phyloP scores from a whole-genome alignment of 176 grass and related monocot genomes.

The Musa troglodytarum region DNA sequence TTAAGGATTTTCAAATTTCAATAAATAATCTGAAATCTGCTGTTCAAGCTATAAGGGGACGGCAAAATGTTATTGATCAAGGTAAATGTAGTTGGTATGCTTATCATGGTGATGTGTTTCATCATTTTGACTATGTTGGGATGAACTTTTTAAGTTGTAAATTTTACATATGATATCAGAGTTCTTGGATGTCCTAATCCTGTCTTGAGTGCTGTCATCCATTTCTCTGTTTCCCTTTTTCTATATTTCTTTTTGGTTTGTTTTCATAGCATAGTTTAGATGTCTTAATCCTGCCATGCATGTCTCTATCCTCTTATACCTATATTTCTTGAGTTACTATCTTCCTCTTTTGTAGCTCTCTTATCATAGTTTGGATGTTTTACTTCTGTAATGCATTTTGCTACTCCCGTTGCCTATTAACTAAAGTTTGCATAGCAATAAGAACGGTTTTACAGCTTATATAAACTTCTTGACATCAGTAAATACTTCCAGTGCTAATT shows the following conservation, averaged over 20 bases:
- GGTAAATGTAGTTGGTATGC: conserved; percentile 24
- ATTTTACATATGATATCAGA: too few relatives aligned
- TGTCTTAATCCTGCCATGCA: not conserved
- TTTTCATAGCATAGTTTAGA: not conserved
- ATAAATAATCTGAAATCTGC: conserved; percentile 56
- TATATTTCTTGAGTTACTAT: too few relatives aligned
- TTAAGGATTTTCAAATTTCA: conserved; percentile 90
- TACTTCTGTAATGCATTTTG: too few relatives aligned
- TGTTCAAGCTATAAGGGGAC: conserved; percentile 78
- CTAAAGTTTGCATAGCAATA: too few relatives aligned
- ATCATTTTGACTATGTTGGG: not conserved
- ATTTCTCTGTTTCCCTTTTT: not conserved
- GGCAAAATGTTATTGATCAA: conserved; percentile 94
- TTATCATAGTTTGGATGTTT: too few relatives aligned
- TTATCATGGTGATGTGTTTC: not conserved
- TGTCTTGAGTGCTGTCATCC: not conserved
- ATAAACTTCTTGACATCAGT: too few relatives aligned
- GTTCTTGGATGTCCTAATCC: too few relatives aligned
- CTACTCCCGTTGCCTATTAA: too few relatives aligned
- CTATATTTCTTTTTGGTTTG: not conserved
- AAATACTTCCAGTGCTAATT: too few relatives aligned
- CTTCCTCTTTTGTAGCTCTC: too few relatives aligned
- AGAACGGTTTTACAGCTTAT: too few relatives aligned
- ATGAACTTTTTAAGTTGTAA: not conserved
- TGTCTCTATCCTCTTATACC: too few relatives aligned